Evolutionary conservation across 2,329 filamentous ascomycete species (phyloP).

Genomic region (Reticulascus tulasneorum): DNA sequence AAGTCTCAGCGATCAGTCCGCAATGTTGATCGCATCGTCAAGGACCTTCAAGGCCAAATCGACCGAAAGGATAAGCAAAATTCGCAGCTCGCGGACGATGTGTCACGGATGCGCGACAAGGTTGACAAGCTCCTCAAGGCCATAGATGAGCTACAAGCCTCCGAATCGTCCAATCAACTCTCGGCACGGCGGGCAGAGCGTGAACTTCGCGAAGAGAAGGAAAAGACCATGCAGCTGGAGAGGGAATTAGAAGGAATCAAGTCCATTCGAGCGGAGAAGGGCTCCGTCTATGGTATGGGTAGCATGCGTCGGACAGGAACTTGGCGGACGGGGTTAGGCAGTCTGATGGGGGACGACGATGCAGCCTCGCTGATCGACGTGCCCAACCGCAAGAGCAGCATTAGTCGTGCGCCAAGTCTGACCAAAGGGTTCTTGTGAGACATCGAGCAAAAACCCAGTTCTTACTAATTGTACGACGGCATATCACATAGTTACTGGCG

Average conservation of each 20-base stretch:
- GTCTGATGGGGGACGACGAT: slow-evolving; percentile 38
- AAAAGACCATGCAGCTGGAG: slow-evolving; percentile 77
- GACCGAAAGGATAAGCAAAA: slow-evolving; percentile 91
- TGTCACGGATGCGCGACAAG: slow-evolving; percentile 83
- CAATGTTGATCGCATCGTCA: slow-evolving; percentile 89
- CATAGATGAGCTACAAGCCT: slow-evolving; percentile 90
- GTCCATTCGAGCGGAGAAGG: slow-evolving; percentile 65
- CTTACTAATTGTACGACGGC: slow-evolving; percentile 3
- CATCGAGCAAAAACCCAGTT: too few species aligned
- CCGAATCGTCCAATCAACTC: slow-evolving; percentile 77
- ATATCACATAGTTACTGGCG: slow-evolving; percentile 10
- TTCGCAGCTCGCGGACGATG: slow-evolving; percentile 74
- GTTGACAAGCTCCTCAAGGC: slow-evolving; percentile 82
- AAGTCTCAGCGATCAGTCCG: slow-evolving; percentile 83
- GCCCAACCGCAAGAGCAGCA: slow-evolving; percentile 62
- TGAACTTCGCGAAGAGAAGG: slow-evolving; percentile 82
- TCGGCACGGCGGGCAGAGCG: slow-evolving; percentile 81
- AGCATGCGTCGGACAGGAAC: slow-evolving; percentile 22
- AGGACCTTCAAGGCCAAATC: slow-evolving; percentile 87
- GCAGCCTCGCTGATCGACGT: slow-evolving; percentile 43
- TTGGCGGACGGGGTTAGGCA: slow-evolving; percentile 28
- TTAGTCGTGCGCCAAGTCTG: slow-evolving; percentile 61
- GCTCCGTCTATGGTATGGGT: slow-evolving; percentile 27
- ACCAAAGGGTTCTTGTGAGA: slow-evolving; percentile 72
- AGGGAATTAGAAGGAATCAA: slow-evolving; percentile 85